A percentile compares a stretch with the other conserved stretches of the same genome.
Evolutionary conservation across 768 basidiomycete genomes (phyloP).

Genomic region (Leccinum imitatum): DNA sequence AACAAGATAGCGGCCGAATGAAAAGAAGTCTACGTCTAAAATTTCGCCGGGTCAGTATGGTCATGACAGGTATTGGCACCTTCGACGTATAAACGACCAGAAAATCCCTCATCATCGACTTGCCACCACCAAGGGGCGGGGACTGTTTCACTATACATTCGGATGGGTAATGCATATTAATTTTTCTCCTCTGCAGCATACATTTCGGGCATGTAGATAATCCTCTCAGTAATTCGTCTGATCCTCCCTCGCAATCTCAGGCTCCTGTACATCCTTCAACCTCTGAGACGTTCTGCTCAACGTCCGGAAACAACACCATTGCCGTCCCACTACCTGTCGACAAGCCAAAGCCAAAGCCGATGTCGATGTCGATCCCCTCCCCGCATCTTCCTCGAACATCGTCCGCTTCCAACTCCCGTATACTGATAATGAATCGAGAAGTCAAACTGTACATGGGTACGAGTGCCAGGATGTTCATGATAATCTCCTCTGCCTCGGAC

Average conservation of each 20-base stretch:
- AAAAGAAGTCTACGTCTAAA: no score
- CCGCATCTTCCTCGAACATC: not conserved
- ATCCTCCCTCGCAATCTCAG: not conserved
- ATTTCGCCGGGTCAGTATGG: no score
- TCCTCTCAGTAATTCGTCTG: not conserved
- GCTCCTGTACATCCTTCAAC: not conserved
- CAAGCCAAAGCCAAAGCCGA: not conserved
- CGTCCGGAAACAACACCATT: not conserved
- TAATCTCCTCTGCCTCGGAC: not conserved
- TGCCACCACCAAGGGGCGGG: no score
- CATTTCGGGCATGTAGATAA: not conserved
- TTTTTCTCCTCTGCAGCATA: no score
- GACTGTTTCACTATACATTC: no score
- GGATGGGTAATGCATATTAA: no score
- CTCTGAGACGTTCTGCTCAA: not conserved
- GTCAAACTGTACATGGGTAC: not conserved
- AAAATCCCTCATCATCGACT: no score
- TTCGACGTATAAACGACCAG: no score
- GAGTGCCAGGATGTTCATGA: not conserved
- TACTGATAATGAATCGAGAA: not conserved
- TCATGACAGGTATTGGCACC: no score
- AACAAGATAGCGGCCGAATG: no score
- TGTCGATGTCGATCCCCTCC: not conserved
- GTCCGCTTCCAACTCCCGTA: not conserved
- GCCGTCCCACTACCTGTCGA: not conserved